Evolutionary conservation across 2,329 filamentous ascomycete species (phyloP).

Genomic region (Fusarium odoratissimum): DNA sequence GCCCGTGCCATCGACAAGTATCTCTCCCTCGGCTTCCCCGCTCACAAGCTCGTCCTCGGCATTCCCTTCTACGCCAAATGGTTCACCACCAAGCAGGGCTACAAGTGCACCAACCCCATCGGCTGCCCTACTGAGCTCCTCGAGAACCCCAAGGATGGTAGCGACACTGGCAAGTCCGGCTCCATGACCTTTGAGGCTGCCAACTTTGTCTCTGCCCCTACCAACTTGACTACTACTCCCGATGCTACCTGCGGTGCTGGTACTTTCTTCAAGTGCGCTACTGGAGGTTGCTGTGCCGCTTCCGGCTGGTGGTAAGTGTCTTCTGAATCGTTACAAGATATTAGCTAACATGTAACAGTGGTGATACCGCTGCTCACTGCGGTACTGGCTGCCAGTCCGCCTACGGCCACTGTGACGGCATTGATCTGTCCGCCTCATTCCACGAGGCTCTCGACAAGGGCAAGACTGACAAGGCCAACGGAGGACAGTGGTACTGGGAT

Average conservation of each 20-base stretch:
- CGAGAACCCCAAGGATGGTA: slow-evolving; percentile 67
- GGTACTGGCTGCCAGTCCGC: slow-evolving; percentile 34
- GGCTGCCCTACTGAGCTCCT: slow-evolving; percentile 70
- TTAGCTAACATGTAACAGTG: slow-evolving; percentile 2
- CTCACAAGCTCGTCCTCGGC: slow-evolving; percentile 71
- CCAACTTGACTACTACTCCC: slow-evolving; percentile 31
- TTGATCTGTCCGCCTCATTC: slow-evolving; percentile 50
- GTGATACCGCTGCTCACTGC: slow-evolving; percentile 36
- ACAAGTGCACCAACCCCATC: slow-evolving; percentile 59
- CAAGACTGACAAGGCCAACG: slow-evolving; percentile 58
- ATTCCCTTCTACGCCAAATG: slow-evolving; percentile 78
- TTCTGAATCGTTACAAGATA: fast-evolving
- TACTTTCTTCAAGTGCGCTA: slow-evolving; percentile 29
- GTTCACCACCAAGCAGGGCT: slow-evolving; percentile 65
- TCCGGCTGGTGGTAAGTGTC: slow-evolving; percentile 41
- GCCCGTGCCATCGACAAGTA: slow-evolving; percentile 69
- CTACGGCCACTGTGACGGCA: slow-evolving; percentile 35
- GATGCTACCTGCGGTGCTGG: slow-evolving; percentile 39
- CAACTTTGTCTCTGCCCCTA: slow-evolving; percentile 42
- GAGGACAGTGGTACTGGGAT: slow-evolving; percentile 68
- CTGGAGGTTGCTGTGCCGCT: slow-evolving; percentile 30
- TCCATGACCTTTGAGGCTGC: slow-evolving; percentile 54
- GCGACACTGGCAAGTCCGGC: slow-evolving; percentile 64
- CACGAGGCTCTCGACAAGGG: slow-evolving; percentile 54
- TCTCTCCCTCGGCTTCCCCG: slow-evolving; percentile 64